These are phyloP conservation scores for Cryoendolithus antarcticus DNA, from an alignment of 2,329 filamentous ascomycete genomes.

Conservation along the genomic window DNA sequence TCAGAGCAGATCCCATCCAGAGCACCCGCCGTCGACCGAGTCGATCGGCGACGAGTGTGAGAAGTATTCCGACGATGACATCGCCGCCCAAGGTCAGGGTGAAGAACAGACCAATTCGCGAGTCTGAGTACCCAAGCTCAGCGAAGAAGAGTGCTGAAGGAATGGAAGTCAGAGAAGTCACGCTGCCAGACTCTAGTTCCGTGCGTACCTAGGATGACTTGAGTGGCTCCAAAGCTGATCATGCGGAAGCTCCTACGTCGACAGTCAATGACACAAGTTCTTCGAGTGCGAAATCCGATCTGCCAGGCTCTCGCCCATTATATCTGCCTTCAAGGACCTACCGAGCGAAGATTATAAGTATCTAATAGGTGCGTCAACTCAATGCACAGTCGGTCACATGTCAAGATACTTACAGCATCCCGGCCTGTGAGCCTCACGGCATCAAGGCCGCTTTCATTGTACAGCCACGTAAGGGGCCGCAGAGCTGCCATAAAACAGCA, in stretches of 20 bases:
- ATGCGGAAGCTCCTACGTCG: slow-evolving; percentile 27
- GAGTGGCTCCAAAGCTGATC: slow-evolving; percentile 21
- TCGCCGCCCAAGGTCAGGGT: slow-evolving; percentile 19
- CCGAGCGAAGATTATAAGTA: no score
- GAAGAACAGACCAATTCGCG: slow-evolving; percentile 24
- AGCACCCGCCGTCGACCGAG: slow-evolving; percentile 20
- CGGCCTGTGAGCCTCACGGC: slow-evolving; percentile 20
- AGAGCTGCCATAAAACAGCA: slow-evolving; percentile 11
- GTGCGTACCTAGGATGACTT: slow-evolving; percentile 16
- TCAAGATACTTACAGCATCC: slow-evolving; percentile 27
- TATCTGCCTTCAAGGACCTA: no score
- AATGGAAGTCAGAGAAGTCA: not conserved
- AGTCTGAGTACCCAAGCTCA: slow-evolving; percentile 21
- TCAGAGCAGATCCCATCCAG: slow-evolving; percentile 18
- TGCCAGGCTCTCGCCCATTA: no score
- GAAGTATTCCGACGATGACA: slow-evolving; percentile 20
- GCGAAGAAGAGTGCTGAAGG: slow-evolving; percentile 21
- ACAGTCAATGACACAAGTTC: no score
- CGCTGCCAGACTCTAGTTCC: no score
- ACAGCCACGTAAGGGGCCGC: slow-evolving; percentile 18
- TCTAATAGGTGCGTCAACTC: no score
- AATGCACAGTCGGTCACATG: no score
- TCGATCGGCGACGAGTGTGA: slow-evolving; percentile 23
- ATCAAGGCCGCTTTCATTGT: slow-evolving; percentile 21
- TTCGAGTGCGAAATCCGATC: no score